Conservation (phyloP, 108 stramenopile genomes). For the Cyclotella distinguenda region DNA sequence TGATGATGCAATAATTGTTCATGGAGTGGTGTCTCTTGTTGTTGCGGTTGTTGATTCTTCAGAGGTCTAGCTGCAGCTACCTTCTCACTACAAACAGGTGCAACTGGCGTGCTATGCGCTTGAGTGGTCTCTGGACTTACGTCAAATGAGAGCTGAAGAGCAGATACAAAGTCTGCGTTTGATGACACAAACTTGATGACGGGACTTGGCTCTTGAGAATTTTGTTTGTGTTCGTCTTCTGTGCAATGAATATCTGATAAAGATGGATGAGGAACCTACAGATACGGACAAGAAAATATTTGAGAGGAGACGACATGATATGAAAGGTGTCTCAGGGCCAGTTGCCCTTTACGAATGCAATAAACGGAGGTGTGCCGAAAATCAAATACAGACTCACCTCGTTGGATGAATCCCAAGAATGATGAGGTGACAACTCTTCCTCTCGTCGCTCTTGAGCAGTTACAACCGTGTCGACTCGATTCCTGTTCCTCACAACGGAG, state of each 20-base stretch:
- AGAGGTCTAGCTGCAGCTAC: not conserved
- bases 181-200: constrained; percentile 19
- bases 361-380: no score
- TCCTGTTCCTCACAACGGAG: not conserved
- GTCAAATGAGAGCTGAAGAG: constrained; percentile 39
- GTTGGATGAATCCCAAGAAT: no score
- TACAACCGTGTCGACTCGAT: not conserved
- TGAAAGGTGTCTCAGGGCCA: no score
- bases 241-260: no score
- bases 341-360: no score
- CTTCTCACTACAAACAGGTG: not conserved
- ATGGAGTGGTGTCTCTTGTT: not conserved
- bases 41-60: not conserved
- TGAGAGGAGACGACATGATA: no score
- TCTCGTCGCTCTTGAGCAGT: no score
- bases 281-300: no score
- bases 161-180: constrained; percentile 29
- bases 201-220: not conserved
- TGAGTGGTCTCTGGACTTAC: constrained; percentile 24
- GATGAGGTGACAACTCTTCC: no score
- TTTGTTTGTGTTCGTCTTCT: not conserved
- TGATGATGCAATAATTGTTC: constrained; percentile 3
- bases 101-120: not conserved
- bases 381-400: no score
- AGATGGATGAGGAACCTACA: no score